Evolutionary conservation across 345 rosid genomes (phyloP).

Genomic region (Eutrema yunnanense): DNA sequence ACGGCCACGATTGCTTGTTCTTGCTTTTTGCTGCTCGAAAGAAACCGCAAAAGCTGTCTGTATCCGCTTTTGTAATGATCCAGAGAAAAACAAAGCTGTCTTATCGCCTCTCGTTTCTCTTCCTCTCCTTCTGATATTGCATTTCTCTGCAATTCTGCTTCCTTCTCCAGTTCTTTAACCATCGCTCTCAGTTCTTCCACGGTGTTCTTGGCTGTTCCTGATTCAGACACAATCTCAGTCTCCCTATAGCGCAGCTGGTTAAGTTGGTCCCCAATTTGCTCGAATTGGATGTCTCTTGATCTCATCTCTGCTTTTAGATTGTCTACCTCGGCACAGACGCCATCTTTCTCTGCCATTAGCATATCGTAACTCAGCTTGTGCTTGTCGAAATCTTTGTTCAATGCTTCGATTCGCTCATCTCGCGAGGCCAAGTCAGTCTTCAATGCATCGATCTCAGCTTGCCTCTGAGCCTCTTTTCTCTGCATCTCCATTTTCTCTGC

Average conservation of each 20-base stretch:
- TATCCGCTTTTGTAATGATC: slow-evolving; percentile 76
- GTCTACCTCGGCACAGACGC: slow-evolving; percentile 32
- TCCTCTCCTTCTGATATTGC: slow-evolving; percentile 52
- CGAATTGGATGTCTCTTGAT: slow-evolving; percentile 35
- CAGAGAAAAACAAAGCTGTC: slow-evolving; percentile 79
- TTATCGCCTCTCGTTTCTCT: slow-evolving; percentile 78
- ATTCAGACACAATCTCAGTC: slow-evolving; percentile 29
- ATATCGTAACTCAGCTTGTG: slow-evolving; percentile 38
- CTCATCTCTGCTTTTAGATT: slow-evolving; percentile 41
- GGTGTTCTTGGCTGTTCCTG: slow-evolving; percentile 29
- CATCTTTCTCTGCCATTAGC: slow-evolving; percentile 55
- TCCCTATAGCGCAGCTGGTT: slow-evolving; percentile 29
- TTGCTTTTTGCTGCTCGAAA: slow-evolving; percentile 34
- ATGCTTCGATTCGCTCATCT: slow-evolving; percentile 20
- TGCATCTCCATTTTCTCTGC: slow-evolving; percentile 37
- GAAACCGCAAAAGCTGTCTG: slow-evolving; percentile 44
- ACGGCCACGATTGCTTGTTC: slow-evolving; percentile 34
- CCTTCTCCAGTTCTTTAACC: slow-evolving; percentile 44
- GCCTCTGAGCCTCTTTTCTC: slow-evolving; percentile 22
- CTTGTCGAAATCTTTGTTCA: slow-evolving; percentile 41
- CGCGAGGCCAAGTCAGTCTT: slow-evolving; percentile 37
- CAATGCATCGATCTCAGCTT: slow-evolving; percentile 34
- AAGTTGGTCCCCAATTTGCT: slow-evolving; percentile 43
- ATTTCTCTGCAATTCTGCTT: slow-evolving; percentile 43
- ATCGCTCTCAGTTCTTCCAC: slow-evolving; percentile 33